phyloP scores from a whole-genome alignment of 139 green algal species.

The Chloropicon primus region DNA sequence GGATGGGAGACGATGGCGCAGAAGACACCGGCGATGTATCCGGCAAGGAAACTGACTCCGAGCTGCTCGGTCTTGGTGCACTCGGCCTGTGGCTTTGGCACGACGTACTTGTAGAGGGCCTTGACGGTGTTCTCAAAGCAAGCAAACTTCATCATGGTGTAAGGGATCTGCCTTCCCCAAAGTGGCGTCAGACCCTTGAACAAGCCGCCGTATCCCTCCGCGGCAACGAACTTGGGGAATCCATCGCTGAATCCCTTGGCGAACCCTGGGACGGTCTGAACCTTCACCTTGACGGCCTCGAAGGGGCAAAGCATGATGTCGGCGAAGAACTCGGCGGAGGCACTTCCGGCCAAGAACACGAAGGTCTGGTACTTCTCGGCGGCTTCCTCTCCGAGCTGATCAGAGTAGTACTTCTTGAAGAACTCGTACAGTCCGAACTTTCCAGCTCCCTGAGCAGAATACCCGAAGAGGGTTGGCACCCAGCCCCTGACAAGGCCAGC shows the following conservation, averaged over 20 bases:
- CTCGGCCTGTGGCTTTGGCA: slow-evolving; percentile 78
- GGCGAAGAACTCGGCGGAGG: slow-evolving; percentile 86
- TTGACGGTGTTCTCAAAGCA: slow-evolving; percentile 82
- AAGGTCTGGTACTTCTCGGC: slow-evolving; percentile 72
- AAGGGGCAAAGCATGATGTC: slow-evolving; percentile 86
- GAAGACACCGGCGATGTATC: slow-evolving; percentile 78
- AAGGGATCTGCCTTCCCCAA: slow-evolving; percentile 85
- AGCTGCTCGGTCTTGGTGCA: slow-evolving; percentile 86
- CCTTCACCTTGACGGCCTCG: slow-evolving; percentile 90
- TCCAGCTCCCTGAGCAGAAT: slow-evolving; percentile 68
- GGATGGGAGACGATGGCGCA: slow-evolving; percentile 78
- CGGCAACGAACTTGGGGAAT: slow-evolving; percentile 67
- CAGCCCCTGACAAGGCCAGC: slow-evolving; percentile 50
- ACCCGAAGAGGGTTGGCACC: slow-evolving; percentile 54
- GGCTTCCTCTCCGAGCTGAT: slow-evolving; percentile 65
- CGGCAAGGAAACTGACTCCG: slow-evolving; percentile 67
- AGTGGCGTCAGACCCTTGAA: slow-evolving; percentile 74
- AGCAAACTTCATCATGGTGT: slow-evolving; percentile 94
- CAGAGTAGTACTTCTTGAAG: slow-evolving; percentile 83
- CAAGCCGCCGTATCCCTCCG: slow-evolving; percentile 42
- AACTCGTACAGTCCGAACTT: slow-evolving; percentile 90
- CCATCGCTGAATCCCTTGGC: slow-evolving; percentile 67
- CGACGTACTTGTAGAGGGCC: slow-evolving; percentile 75
- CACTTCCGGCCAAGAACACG: slow-evolving; percentile 73
- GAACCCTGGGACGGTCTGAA: slow-evolving; percentile 79